Evolutionary conservation across 192 early-diverging fungal genomes (phyloP).

Genomic region (Rhizophagus prolifer): DNA sequence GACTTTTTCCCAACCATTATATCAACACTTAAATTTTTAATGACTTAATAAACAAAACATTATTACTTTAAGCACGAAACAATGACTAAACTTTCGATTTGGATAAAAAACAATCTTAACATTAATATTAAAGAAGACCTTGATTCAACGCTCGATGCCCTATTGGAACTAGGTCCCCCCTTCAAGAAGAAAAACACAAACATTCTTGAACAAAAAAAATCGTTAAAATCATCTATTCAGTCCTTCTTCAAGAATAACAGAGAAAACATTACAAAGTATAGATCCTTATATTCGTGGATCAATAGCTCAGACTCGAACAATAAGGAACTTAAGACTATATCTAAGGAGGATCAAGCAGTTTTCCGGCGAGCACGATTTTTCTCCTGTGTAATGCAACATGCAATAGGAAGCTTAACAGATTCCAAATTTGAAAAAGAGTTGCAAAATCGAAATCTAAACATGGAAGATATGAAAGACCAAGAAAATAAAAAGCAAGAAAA

Average conservation of each 20-base stretch:
- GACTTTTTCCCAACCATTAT: too few species aligned
- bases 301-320: not conserved
- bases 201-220: conserved; percentile 18
- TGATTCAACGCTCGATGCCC: not conserved
- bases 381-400: conserved; percentile 22
- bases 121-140: conserved; percentile 23
- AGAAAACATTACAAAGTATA: conserved; percentile 17
- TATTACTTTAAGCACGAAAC: too few species aligned
- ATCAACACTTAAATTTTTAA: too few species aligned
- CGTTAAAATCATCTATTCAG: conserved; percentile 18
- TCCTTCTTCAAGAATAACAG: not conserved
- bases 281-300: conserved; percentile 11
- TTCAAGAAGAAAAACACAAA: conserved; percentile 5
- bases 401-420: conserved; percentile 26
- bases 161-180: conserved; percentile 19
- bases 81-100: conserved; percentile 26
- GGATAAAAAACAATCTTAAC: conserved; percentile 12
- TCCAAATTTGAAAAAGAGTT: conserved; percentile 5
- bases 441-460: conserved; percentile 5
- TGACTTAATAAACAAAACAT: too few species aligned
- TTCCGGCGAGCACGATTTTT: conserved; percentile 24
- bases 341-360: conserved; percentile 10
- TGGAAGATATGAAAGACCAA: conserved; percentile 16
- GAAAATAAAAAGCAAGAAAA: conserved; percentile 3
- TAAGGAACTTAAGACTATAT: conserved; percentile 22